These are phyloP conservation scores for Nemania sp. DNA, from an alignment of 2,329 filamentous ascomycete species.

Conservation along the genomic window DNA sequence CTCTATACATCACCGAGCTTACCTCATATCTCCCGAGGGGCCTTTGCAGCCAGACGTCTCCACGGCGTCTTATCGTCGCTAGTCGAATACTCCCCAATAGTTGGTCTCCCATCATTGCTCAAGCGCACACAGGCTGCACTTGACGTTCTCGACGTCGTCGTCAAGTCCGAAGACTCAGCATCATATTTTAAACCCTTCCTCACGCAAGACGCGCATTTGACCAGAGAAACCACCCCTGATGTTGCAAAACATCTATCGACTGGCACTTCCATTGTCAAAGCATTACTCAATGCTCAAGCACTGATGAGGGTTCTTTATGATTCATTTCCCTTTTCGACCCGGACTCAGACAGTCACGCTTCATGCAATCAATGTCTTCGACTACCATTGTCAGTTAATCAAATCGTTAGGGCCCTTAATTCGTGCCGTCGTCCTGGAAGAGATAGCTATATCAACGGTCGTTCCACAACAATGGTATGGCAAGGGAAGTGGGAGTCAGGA, in stretches of 20 bases:
- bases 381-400: slow-evolving; percentile 74
- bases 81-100: slow-evolving; percentile 77
- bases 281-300: slow-evolving; percentile 74
- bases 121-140: slow-evolving; percentile 72
- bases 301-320: slow-evolving; percentile 75
- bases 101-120: slow-evolving; percentile 80
- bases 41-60: slow-evolving; percentile 69
- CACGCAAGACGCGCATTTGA: slow-evolving; percentile 41
- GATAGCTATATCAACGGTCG: slow-evolving; percentile 70
- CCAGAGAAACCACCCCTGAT: slow-evolving; percentile 39
- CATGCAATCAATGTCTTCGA: slow-evolving; percentile 81
- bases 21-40: slow-evolving; percentile 71
- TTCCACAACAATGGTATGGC: slow-evolving; percentile 68
- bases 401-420: slow-evolving; percentile 75
- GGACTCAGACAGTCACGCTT: slow-evolving; percentile 68
- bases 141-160: slow-evolving; percentile 68
- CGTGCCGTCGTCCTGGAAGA: slow-evolving; percentile 84
- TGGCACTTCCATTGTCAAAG: slow-evolving; percentile 79
- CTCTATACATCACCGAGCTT: slow-evolving; percentile 82
- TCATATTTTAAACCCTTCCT: slow-evolving; percentile 76
- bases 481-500: slow-evolving; percentile 30
- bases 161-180: slow-evolving; percentile 52
- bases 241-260: slow-evolving; percentile 51
- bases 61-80: slow-evolving; percentile 75
- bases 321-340: slow-evolving; percentile 71